Percentiles rank a stretch among this genome's conserved stretches.
Conservation (phyloP, 2,329 filamentous ascomycete species). For the Shiraia sp. region DNA sequence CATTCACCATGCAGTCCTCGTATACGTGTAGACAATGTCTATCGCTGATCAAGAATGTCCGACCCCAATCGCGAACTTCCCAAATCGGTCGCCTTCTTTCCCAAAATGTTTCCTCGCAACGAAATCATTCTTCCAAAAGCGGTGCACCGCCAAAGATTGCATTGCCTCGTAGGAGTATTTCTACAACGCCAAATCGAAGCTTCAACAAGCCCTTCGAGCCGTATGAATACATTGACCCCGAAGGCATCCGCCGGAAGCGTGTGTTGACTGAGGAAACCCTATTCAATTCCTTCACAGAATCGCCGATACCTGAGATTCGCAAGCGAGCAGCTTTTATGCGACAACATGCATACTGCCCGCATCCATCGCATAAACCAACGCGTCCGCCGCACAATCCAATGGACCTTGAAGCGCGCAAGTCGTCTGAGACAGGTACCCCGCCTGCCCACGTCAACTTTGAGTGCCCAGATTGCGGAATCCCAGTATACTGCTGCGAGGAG, state of each 20-base stretch:
- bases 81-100: slow-evolving; percentile 26
- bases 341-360: slow-evolving; percentile 90
- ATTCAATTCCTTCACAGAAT: slow-evolving; percentile 89
- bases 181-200: slow-evolving; percentile 33
- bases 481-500: slow-evolving; percentile 89
- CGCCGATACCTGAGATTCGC: slow-evolving; percentile 85
- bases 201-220: slow-evolving; percentile 38
- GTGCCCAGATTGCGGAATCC: slow-evolving; percentile 93
- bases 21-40: slow-evolving; percentile 49
- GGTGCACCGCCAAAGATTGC: slow-evolving; percentile 27
- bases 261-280: slow-evolving; percentile 76
- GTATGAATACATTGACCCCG: slow-evolving; percentile 41
- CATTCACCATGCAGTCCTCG: slow-evolving; percentile 41
- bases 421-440: slow-evolving; percentile 59
- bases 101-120: slow-evolving; percentile 26
- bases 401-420: slow-evolving; percentile 65
- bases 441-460: slow-evolving; percentile 89
- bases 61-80: slow-evolving; percentile 31
- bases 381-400: slow-evolving; percentile 67
- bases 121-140: slow-evolving; percentile 41
- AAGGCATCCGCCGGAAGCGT: slow-evolving; percentile 36
- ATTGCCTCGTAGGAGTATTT: slow-evolving; percentile 31
- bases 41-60: slow-evolving; percentile 34
- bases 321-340: slow-evolving; percentile 87
- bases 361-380: slow-evolving; percentile 81